Evolutionary conservation across 148 eudicot species (phyloP), one percentile per base, ranked within the genome.

Genomic region (Cornus kousa): DNA sequence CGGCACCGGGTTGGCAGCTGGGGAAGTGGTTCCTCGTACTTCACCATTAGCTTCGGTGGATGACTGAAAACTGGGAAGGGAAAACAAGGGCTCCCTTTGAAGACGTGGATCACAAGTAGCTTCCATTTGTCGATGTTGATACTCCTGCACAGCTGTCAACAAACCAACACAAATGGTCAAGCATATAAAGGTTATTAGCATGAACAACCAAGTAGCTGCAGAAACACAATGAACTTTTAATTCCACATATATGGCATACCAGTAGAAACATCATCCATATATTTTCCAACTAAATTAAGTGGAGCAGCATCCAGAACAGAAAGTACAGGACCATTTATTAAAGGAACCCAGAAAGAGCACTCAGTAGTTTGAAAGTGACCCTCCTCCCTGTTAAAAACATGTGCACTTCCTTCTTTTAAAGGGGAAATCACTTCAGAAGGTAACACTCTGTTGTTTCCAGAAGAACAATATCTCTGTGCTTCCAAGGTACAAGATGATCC

Each of bases 241-340:
- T 70, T 53, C 23, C 20, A 69, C 68, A 53, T 70, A 71, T 65
- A 81, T 71, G 67, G 78, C 93, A 76, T 86, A 96, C 99, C 98
- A 78, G 82, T 82, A 79, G 98, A 85, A 80, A 96, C 89, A 79
- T 92, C 99, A 71, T 89, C 93, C 37, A 93, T 81, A 73, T 87
- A 96, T 74, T 81, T 89, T 84, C 87, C 90, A 87, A 82, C 93
- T 80, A 92, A 81, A 77, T 79, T 85, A 72, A 96, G 92, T 20
- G 97, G 97, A 85, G 94, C 93, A 66, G 94, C 97, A 88, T 96
- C 97, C 75, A 89, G 78, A 82, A 93, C 86, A 67, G 99, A 96
- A 71, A 84, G 78, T 72, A 88, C 85, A 22, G 92, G 88, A 83
- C 89, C 89, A 83, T 73, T 85, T 39, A 86, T 83, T 81, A 75